These are phyloP conservation scores for Macrolepiota dolichaula DNA, from an alignment of 768 basidiomycete genomes.

Conservation along the genomic window DNA sequence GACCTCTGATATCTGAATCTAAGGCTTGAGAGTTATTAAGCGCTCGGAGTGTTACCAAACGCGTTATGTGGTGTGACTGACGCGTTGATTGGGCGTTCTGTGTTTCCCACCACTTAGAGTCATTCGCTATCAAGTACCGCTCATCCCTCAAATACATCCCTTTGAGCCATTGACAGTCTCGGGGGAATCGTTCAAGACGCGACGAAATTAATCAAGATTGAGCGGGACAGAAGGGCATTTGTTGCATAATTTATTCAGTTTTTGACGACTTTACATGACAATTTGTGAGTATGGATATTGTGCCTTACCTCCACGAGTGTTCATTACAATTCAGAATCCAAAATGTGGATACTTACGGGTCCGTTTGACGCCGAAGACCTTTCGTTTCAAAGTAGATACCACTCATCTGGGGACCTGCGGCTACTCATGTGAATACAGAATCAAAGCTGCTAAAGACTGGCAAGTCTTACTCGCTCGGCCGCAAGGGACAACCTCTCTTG, in stretches of 20 bases:
- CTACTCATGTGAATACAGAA: conserved; percentile 18
- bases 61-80: conserved; percentile 7
- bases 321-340: not conserved
- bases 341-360: conserved; percentile 55
- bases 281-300: not conserved
- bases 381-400: conserved; percentile 35
- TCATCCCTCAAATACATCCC: not conserved
- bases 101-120: not conserved
- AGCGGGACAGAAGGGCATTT: not conserved
- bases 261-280: not conserved
- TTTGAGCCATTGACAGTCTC: not conserved
- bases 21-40: too few relatives aligned
- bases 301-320: not conserved
- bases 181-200: too few relatives aligned
- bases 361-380: conserved; percentile 49
- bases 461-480: conserved; percentile 49
- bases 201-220: too few relatives aligned
- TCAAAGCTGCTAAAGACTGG: conserved; percentile 63
- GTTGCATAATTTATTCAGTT: not conserved
- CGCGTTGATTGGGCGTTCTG: not conserved
- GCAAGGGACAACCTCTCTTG: conserved; percentile 49
- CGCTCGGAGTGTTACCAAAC: not conserved
- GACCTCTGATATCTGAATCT: too few relatives aligned
- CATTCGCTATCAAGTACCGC: not conserved
- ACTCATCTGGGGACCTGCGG: not conserved